Evolutionary conservation across 2,329 filamentous ascomycete species (phyloP), one percentile per base, ranked within the genome.

Genomic region (Fusarium subglutinans): DNA sequence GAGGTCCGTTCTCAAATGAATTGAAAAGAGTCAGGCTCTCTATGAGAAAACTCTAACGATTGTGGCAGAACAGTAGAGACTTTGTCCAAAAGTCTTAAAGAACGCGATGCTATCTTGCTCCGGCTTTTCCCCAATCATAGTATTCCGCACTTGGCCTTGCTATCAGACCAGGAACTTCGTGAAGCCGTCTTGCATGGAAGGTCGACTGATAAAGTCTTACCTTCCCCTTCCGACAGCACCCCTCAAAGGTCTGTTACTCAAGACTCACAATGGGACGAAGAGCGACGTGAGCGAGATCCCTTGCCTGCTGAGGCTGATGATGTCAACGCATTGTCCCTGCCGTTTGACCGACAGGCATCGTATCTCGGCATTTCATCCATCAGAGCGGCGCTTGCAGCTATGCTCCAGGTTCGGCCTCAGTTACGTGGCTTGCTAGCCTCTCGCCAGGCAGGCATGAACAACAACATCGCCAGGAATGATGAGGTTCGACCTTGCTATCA

Each of bases 361-460:
- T 62, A 64, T 43, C 61, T 64, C 6, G 61, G 61, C 28, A 62
- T 50, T 17, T 64, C 61, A 20, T 64, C 61, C 8, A 60, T 64
- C 24, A 64, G 37, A 18, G 61, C 61, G 6, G 61, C 61, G 10
- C 55, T 64, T 62, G 56, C 55, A 30, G 61, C 61, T 22, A 64
- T 64, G 26, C 61, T 64, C 15, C 61, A 64, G 8, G 59, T 43
- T 17, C 55, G 61, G 10, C 61, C 61, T 24, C 55, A 64, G 20
- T 9, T 64, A 20, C 61, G 61, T 24, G 44, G 43, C 17, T 37
- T 38, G 30, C 55, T 64, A 30, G 61, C 61, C 41, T 62, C 61
- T n/a, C 53, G 61, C 1, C 61, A 61, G 56, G 10, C 28, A 15
- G 24, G 13, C 20, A 28, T 40, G 5, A 40, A 41, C 10, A 43